These are phyloP conservation scores for Collybia sordida DNA, from an alignment of 768 basidiomycete genomes.

Conservation along the genomic window DNA sequence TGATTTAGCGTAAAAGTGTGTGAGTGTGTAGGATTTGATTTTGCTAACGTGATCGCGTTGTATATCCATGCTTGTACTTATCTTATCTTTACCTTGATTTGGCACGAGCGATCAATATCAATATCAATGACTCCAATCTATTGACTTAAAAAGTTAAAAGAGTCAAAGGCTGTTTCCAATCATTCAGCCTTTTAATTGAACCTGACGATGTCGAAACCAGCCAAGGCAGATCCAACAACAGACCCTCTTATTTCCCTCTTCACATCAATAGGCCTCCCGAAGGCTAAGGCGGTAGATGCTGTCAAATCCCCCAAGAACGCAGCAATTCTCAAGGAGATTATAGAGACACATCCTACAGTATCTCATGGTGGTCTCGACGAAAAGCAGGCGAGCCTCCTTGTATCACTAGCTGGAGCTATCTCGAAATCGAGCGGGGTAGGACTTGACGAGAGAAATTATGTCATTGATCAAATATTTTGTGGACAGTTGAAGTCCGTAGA, in stretches of 20 bases:
- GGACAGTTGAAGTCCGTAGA: conserved; percentile 77
- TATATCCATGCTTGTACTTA: not conserved
- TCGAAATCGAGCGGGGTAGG: conserved; percentile 53
- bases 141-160: not conserved
- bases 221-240: conserved; percentile 20
- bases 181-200: too few relatives aligned
- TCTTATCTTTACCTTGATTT: conserved; percentile 15
- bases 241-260: conserved; percentile 52
- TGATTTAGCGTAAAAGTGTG: too few relatives aligned
- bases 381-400: conserved; percentile 71
- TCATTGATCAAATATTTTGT: conserved; percentile 68
- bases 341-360: conserved; percentile 52
- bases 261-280: conserved; percentile 73
- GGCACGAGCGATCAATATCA: not conserved
- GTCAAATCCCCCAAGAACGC: conserved; percentile 81
- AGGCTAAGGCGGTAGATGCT: conserved; percentile 79
- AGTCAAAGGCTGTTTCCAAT: not conserved
- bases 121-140: not conserved
- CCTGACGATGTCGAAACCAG: conserved; percentile 25
- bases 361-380: conserved; percentile 59
- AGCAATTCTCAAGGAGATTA: conserved; percentile 63
- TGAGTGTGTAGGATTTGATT: not conserved
- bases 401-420: conserved; percentile 62
- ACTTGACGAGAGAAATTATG: conserved; percentile 55
- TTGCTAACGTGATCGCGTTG: conserved; percentile 1